Conservation (phyloP, 1,139 yeast species). For the Hemisphaericaspora subhashii region DNA sequence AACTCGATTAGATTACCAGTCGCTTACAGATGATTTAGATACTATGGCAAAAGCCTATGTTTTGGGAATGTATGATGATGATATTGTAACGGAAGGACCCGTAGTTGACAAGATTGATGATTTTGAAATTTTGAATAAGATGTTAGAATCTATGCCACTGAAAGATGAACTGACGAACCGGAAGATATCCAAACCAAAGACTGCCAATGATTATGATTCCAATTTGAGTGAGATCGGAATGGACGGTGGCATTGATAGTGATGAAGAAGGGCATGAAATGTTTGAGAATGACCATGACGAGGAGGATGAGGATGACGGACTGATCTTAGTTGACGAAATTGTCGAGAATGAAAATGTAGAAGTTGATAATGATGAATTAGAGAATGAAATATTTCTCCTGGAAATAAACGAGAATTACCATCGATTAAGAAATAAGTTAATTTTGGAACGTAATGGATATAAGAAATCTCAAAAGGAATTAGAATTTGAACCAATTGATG, state of each 20-base stretch:
- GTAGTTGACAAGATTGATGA: constrained; percentile 57
- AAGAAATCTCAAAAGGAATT: constrained; percentile 46
- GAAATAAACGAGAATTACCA: constrained; percentile 58
- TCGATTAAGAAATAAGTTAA: constrained; percentile 52
- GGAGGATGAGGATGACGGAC: constrained; percentile 42
- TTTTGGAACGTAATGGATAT: constrained; percentile 45
- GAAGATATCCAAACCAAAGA: constrained; percentile 8
- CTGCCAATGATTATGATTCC: constrained; percentile 17
- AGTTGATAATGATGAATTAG: constrained; percentile 20
- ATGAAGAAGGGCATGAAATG: constrained; percentile 20
- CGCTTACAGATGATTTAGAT: constrained; percentile 39
- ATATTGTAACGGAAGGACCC: constrained; percentile 55
- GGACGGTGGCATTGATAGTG: constrained; percentile 22
- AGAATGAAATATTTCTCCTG: constrained; percentile 36
- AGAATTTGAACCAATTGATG: constrained; percentile 74
- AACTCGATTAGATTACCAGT: constrained; percentile 39
- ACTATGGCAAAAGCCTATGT: constrained; percentile 62
- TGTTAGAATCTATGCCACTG: constrained; percentile 39
- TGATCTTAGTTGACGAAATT: constrained; percentile 37
- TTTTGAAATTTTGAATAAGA: constrained; percentile 51
- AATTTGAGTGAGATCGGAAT: constrained; percentile 23
- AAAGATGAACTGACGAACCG: not conserved
- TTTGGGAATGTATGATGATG: constrained; percentile 58
- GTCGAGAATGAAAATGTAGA: constrained; percentile 31
- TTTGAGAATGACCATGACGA: constrained; percentile 11